Evolutionary conservation across 1,284 basidiomycete genomes (phyloP).

Genomic region (Trametes hirsuta): DNA sequence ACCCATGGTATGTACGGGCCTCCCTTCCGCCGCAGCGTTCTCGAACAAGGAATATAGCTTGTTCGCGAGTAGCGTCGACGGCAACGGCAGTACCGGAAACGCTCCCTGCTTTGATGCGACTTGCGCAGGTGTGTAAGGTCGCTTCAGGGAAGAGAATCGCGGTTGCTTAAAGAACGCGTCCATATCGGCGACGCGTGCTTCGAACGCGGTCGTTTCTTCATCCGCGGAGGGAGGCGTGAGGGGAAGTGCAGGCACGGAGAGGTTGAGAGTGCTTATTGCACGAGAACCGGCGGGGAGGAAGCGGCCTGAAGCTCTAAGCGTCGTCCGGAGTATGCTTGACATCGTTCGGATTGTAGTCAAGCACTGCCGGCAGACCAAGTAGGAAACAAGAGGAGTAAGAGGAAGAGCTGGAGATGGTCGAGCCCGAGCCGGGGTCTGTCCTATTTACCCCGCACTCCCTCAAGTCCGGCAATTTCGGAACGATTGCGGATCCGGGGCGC

Average conservation of each 20-base stretch:
- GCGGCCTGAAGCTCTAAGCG: constrained; percentile 18
- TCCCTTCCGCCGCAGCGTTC: constrained; percentile 63
- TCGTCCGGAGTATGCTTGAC: constrained; percentile 17
- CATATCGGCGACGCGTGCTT: constrained; percentile 65
- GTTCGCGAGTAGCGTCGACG: constrained; percentile 77
- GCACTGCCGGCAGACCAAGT: not conserved
- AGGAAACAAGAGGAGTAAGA: not conserved
- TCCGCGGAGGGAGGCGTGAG: constrained; percentile 65
- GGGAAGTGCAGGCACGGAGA: constrained; percentile 44
- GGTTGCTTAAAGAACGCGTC: constrained; percentile 76
- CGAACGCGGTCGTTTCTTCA: constrained; percentile 70
- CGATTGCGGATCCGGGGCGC: constrained; percentile 10
- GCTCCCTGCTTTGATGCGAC: constrained; percentile 90
- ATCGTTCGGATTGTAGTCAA: not conserved
- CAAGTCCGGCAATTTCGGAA: constrained; percentile 17
- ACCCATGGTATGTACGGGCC: constrained; percentile 85
- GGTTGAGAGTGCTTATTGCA: constrained; percentile 24
- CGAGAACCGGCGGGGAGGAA: constrained; percentile 20
- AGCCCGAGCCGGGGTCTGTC: not conserved
- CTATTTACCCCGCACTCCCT: constrained; percentile 15
- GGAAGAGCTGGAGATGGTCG: not conserved
- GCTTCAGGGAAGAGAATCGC: constrained; percentile 74
- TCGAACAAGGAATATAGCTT: constrained; percentile 77
- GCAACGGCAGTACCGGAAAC: constrained; percentile 79
- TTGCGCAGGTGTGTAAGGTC: constrained; percentile 78